These are phyloP conservation scores for Betula pendula DNA, from an alignment of 306 rosid genomes.

Conservation along the genomic window DNA sequence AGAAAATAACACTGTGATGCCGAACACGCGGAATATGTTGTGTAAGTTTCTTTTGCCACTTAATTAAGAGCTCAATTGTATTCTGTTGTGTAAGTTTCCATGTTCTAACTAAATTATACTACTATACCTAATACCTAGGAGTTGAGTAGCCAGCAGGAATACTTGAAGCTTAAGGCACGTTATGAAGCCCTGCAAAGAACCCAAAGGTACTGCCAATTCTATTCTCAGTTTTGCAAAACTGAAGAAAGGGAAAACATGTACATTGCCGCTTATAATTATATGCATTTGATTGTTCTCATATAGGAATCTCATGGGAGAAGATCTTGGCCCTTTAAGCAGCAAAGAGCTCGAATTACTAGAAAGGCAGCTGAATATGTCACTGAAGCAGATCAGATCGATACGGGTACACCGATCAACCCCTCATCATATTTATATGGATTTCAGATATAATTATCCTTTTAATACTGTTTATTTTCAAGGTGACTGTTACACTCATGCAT, in stretches of 20 bases:
- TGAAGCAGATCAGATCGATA: slow-evolving; percentile 87
- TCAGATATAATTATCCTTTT: neutral
- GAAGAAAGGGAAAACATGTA: neutral
- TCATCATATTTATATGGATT: neutral
- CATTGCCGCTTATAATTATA: neutral
- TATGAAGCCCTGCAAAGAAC: slow-evolving; percentile 80
- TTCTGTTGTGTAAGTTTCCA: neutral
- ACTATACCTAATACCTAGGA: slow-evolving; percentile 47
- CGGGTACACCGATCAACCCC: slow-evolving; percentile 49
- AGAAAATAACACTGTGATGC: too few relatives aligned
- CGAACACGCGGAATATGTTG: too few relatives aligned
- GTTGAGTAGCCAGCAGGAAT: slow-evolving; percentile 95
- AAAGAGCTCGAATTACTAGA: slow-evolving; percentile 94
- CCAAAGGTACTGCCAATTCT: slow-evolving; percentile 61
- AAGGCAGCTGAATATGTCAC: slow-evolving; percentile 86
- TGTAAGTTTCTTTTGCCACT: neutral
- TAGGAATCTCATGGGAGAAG: slow-evolving; percentile 97
- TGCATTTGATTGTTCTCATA: slow-evolving; percentile 2
- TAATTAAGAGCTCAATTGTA: neutral
- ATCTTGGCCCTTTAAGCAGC: slow-evolving; percentile 83
- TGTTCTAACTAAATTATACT: neutral
- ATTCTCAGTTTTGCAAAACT: neutral
- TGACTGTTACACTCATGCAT: neutral
- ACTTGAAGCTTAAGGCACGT: slow-evolving; percentile 95
- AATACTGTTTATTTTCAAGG: neutral